Base-by-base conservation (phyloP, 2,329 filamentous ascomycete genomes). In the Bimuria novae-zelandiae region DNA sequence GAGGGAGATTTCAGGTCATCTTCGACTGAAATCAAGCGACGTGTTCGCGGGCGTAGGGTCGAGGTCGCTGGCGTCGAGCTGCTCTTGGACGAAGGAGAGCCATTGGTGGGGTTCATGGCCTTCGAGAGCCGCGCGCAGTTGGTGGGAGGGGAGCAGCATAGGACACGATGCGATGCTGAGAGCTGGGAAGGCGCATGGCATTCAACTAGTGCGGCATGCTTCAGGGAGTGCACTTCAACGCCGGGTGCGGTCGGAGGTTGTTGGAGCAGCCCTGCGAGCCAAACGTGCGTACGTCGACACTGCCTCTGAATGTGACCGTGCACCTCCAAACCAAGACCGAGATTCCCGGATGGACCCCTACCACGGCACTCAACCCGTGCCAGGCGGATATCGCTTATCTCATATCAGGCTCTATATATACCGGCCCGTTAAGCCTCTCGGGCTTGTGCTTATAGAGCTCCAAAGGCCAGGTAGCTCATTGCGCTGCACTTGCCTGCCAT, bases 11-110 rank as follows among this genome's bases (percentile, higher is more conserved):
- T 73, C 32, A 73, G 71, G 51, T 75, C 73, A 52, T 79, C 77
- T 60, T 78, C 76, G 21, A 80, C 73, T 11, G 79, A 80, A 45
- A 81, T 79, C 60, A 81, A 63, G 53, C 78, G 73, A 33, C 76
- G 71, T 32, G 72, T 75, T 35, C 79, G 73, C 21, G 79, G 79
- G 55, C 79, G 74, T 49, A 81, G 66, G 27, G 76, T 76, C 50
- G 75, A 72, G 21, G 56, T 39, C 41, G 65, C 61, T 39, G 65
- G 56, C 41, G 67, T 68, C 52, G 75, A 76, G 69, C 67, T 74
- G 62, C 73, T 75, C 64, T 76, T 69, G 61, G 73, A 72, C 44
- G 68, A 67, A 57, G 68, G 65, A 51, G 70, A 64, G 62, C 64
- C 70, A 73, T 72, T 74, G 66, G 72, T 68, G 67, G 70, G 69